Evolutionary conservation across 2,329 filamentous ascomycete species (phyloP).

Genomic region (Alternaria postmessia): DNA sequence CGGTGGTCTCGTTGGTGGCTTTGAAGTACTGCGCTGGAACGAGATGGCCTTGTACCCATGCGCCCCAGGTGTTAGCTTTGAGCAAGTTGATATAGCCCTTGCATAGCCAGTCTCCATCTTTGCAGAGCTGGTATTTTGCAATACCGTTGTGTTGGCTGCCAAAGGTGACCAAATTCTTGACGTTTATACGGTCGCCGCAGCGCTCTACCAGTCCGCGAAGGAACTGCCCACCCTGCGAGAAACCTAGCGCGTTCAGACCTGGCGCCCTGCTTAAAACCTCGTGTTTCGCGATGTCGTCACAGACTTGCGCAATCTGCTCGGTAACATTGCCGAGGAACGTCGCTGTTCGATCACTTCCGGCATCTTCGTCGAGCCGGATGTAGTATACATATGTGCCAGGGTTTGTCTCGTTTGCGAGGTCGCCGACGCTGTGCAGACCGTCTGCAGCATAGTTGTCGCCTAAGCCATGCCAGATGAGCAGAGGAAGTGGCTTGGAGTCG

Average conservation of each 20-base stretch:
- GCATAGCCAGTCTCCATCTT: conserved; percentile 78
- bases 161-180: conserved; percentile 84
- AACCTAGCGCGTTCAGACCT: conserved; percentile 88
- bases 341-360: conserved; percentile 75
- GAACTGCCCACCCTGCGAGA: conserved; percentile 96
- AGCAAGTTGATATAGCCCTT: conserved; percentile 80
- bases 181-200: conserved; percentile 74
- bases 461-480: conserved; percentile 94
- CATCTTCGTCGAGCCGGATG: conserved; percentile 73
- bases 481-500: conserved; percentile 66
- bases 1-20: conserved; percentile 68
- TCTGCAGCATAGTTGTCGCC: conserved; percentile 78
- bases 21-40: conserved; percentile 97
- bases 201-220: conserved; percentile 89
- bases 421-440: conserved; percentile 74
- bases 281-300: conserved; percentile 76
- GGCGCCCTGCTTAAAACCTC: conserved; percentile 83
- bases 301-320: conserved; percentile 77
- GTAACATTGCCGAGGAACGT: conserved; percentile 94
- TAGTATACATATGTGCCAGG: conserved; percentile 87
- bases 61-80: conserved; percentile 79
- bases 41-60: conserved; percentile 77
- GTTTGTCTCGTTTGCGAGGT: conserved; percentile 75
- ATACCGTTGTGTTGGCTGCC: conserved; percentile 95
- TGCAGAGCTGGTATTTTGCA: conserved; percentile 79